Base-by-base conservation (phyloP, 345 rosid genomes). In the Moricandia arvensis region DNA sequence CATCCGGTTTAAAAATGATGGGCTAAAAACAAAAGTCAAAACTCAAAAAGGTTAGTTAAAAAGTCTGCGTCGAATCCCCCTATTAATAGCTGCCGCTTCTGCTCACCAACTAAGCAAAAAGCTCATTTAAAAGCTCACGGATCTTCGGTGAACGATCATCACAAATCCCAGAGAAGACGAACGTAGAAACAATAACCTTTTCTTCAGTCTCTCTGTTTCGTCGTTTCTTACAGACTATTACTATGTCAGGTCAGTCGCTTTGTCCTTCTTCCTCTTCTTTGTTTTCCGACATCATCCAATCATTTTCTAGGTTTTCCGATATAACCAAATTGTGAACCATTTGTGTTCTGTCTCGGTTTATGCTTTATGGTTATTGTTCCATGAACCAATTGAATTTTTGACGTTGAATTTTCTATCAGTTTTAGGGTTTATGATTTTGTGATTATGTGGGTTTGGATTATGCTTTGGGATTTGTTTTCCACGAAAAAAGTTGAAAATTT, bases 241-340 rank as follows among this genome's bases (percentile, higher is more conserved):
- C 47, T 45, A 72, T 72, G 75, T 62, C 75, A 33, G 75, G 75
- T 72, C n/a, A 18, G 34, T 21, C 61, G 12, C 21, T 8, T 59
- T 59, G 31, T 59, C 66, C 30, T 41, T 33, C 18, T 68, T 33
- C 18, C 35, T 37, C 53, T 69, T 55, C 35, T 35, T 8, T 54
- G 29, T 1, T 0, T 66, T 7, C 27, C 26, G n/a, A 57, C 27
- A 55, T 55, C 60, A 10, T 10, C n/a, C 11, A 10, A 9, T 5
- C 6, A 24, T 4, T 24, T n/a, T 12, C 29, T 26, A 34, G 5
- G 49, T 30, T 16, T 51, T 21, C n/a, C 12, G n/a, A 11, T 1
- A 41, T 12, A 11, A 13, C 47, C n/a, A 41, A 13, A 41, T 41
- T 11, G 4, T 49, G 9, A 49, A 2, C 41, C 5, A 30, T 29